Evolutionary conservation across 306 rosid genomes (phyloP).

Genomic region (Corylus avellana): DNA sequence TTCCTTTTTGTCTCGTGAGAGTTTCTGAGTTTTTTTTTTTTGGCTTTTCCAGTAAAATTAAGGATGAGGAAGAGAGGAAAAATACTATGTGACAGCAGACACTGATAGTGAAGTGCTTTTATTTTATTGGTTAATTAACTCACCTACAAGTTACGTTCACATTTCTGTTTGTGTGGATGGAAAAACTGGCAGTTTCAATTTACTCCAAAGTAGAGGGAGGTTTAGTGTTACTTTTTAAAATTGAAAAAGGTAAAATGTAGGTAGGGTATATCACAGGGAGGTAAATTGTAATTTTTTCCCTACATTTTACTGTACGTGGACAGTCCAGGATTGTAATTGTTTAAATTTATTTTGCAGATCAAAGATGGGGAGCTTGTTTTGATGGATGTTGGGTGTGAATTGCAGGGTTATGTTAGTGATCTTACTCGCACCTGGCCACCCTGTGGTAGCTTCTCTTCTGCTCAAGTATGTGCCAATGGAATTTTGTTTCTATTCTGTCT

Average conservation of each 20-base stretch:
- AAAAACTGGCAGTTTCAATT: neutral
- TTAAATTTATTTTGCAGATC: conserved; percentile 55
- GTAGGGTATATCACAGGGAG: neutral
- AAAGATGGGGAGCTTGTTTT: conserved; percentile 86
- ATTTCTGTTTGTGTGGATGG: neutral
- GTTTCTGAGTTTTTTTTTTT: too few relatives aligned
- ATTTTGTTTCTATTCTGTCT: conserved; percentile 61
- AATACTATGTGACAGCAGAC: neutral
- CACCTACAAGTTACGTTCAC: neutral
- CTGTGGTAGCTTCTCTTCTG: conserved; percentile 79
- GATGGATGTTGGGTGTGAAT: conserved; percentile 96
- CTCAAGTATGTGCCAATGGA: conserved; percentile 49
- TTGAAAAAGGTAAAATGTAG: neutral
- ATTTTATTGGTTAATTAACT: neutral
- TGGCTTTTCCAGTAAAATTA: neutral
- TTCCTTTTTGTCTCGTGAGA: too few relatives aligned
- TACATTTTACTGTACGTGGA: conserved; percentile 11
- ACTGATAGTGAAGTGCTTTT: neutral
- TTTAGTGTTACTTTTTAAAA: neutral
- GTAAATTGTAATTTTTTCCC: neutral
- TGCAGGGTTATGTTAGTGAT: conserved; percentile 90
- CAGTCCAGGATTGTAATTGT: conserved; percentile 12
- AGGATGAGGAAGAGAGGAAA: neutral
- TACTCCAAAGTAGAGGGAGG: neutral
- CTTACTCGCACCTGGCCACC: conserved; percentile 98